Base-by-base conservation (phyloP, 106 monocot genomes). In the Allium sativum region DNA sequence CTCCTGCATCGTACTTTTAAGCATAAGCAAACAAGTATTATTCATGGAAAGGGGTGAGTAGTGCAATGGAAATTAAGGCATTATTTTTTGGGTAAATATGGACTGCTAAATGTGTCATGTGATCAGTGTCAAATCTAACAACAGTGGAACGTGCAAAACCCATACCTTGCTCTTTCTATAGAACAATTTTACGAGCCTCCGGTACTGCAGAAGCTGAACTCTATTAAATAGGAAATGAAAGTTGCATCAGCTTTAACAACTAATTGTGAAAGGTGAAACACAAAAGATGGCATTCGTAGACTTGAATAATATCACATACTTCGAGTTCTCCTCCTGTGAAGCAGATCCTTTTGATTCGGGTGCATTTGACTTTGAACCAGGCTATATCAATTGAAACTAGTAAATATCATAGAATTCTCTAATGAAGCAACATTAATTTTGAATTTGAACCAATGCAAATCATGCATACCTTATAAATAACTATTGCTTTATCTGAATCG, bases 131-230 rank as follows among this genome's bases (percentile, higher is more conserved):
- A 71, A 95, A 95, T 10, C 86, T 86, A 67, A 90, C 90, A 42
- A 84, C 94, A 47, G 66, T 48, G 62, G 94, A 77, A 56, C 94
- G 83, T 19, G 94, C 94, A 79, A 95, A 90, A 1, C 86, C 94
- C 94, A 95, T 95, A 16, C 74, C 90, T 55, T 95, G 94, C 62
- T 95, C 94, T 77, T 95, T 95, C 67, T 73, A 78, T 54, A 95
- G 64, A n/a, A 84, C 84, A 45, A 21, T 72, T 71, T 82, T 83
- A 41, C 94, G 83, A 20, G 74, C 79, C 73, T 95, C 84, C 8
- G 90, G 73, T 18, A 90, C 90, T 72, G 86, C 20, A 86, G 42
- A 70, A 90, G 83, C 20, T 95, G 73, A 74, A 84, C 86, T 68
- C 94, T 95, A 75, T 20, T 41, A 56, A 44, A 53, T 18, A n/a